Base-by-base conservation (phyloP, 169 alveolate genomes). In the Plasmodium sp. region DNA sequence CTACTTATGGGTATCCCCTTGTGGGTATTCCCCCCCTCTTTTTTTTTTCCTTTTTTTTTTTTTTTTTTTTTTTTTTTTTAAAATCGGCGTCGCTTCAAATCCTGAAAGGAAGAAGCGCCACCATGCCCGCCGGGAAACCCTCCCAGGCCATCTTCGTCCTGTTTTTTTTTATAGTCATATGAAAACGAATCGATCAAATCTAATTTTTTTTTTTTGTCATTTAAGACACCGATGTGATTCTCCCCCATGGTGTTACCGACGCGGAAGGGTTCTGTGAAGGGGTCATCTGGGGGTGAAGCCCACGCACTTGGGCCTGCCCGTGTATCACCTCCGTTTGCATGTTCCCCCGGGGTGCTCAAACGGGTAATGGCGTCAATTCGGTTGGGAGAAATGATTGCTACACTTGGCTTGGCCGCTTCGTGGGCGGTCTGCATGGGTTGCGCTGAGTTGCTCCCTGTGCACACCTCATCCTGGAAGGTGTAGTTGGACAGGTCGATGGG, bases 171-270 rank as follows among this genome's bases (percentile, higher is more conserved):
- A 67, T 90, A 18, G 48, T 90, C 80, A 80, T 90, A 90, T 27
- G 91, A 18, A 80, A 90, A 90, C 18, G 94, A 79, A 39, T 90
- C 94, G 18, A 90, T 80, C 33, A 90, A 45, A 90, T 81, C 71
- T 2, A 90, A 81, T 67, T 90, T 90, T 54, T 90, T 90, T 90
- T 90, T 90, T 79, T 90, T 90, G 56, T 81, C 94, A 36, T 81
- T 62, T 80, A 39, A 34, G 62, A 48, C n/a, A 27, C 75, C 56
- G 18, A 41, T 58, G 18, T 51, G 56, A 45, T 84, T 33, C 51
- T 73, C 81, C 16, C 41, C 84, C 18, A 27, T 67, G 31, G 27
- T 34, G 4, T 9, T 75, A 12, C 72, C 62, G 39, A 80, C 31
- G 41, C 2, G 16, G 12, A 58, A 9, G 14, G 31, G 3, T n/a